A percentile compares a stretch with the other conserved stretches of the same genome.
Conservation (phyloP, 2,329 filamentous ascomycete genomes). For the Lasiodiplodia gonubiensis region DNA sequence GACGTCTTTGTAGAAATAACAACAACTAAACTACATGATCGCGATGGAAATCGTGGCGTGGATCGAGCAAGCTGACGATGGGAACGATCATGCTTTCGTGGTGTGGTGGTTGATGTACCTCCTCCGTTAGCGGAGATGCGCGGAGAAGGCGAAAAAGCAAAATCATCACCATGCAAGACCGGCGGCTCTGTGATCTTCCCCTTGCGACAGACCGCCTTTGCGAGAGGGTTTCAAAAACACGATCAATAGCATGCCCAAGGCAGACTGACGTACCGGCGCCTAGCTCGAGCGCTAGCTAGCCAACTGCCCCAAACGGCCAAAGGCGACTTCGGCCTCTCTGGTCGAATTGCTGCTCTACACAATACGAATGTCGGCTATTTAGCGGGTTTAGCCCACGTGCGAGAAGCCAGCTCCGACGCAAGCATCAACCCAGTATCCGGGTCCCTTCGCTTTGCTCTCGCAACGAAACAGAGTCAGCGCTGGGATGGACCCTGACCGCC, state of each 20-base stretch:
- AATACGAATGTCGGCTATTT: constrained; percentile 1
- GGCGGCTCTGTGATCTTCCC: not conserved
- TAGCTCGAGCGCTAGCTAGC: not conserved
- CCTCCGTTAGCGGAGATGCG: not conserved
- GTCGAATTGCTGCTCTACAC: not conserved
- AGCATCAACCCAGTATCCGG: constrained; percentile 12
- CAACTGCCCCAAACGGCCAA: not conserved
- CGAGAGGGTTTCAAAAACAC: not conserved
- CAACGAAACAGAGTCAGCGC: not conserved
- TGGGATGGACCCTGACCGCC: constrained; percentile 1
- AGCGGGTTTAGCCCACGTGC: not conserved
- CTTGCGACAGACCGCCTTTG: constrained; percentile 9
- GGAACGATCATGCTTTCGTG: not conserved
- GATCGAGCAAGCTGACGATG: not conserved
- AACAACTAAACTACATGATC: not conserved
- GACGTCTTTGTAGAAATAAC: not conserved
- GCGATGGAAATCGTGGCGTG: not conserved
- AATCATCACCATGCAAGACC: not conserved
- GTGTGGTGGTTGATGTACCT: not conserved
- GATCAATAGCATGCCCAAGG: not conserved
- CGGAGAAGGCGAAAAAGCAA: not conserved
- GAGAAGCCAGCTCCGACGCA: not conserved
- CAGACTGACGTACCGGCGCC: not conserved
- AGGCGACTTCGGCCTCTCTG: not conserved
- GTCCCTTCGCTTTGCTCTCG: not conserved